Evolutionary conservation across 2,329 filamentous ascomycete genomes (phyloP), one percentile per base, ranked within the genome.

Genomic region (Colletotrichum kahawae): DNA sequence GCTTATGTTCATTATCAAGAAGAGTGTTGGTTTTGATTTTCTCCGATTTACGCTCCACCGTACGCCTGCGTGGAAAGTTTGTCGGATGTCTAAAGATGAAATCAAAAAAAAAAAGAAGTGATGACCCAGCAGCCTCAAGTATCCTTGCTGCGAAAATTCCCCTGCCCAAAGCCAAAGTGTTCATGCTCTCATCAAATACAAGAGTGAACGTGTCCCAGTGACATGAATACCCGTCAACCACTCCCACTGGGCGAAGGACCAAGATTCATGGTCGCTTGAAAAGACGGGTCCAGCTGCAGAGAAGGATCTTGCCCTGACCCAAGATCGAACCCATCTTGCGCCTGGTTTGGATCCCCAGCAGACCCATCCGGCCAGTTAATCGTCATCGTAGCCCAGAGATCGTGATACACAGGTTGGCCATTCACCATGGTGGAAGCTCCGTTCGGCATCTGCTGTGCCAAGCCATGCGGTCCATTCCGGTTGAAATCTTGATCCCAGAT

Each of bases 381-480:
- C 0, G 85, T 88, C 86, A 88, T 88, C 4, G 87, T 86, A 14
- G 86, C 83, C 87, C 87, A 89, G 10, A 89, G 76, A 75, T 89
- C 87, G 68, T 88, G 82, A 69, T 85, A 85, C 65, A 81, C 74
- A 13, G 79, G 79, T 77, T 81, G 78, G 1, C 68, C 78, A 29
- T 68, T 74, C 72, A 27, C 57, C 21, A 57, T 57, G 34, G 24
- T 24, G n/a, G 63, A 10, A 77, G 77, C 74, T 24, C 69, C 31
- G 65, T n/a, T 34, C 13, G 57, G 38, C 54, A 67, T 24, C 10
- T 62, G 51, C 9, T 62, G 10, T 2, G 43, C 10, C 57, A 75
- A 29, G 5, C 69, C 69, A 29, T 75, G 73, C 65, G 65, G 1
- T 43, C 56, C 24, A 29, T 70, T 65, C 14, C 64, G 18, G 62